Evolutionary conservation across 2,329 filamentous ascomycete species (phyloP), one percentile per base, ranked within the genome.

Genomic region (Xylaria digitata): DNA sequence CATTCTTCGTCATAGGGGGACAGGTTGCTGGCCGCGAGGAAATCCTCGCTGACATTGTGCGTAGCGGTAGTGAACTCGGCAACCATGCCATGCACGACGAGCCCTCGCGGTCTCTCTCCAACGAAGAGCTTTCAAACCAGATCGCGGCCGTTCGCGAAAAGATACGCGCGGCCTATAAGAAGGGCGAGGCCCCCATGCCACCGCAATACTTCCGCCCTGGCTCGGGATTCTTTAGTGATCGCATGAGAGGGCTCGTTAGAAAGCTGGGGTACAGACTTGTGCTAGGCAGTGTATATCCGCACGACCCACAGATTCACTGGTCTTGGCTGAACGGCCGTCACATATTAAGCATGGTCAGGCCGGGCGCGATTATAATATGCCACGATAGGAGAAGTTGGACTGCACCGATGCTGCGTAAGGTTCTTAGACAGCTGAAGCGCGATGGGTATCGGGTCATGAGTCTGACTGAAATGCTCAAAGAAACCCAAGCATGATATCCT

Each of bases 51-150:
- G 82, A 86, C 45, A 81, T 92, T 1, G 82, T 92, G n/a, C 80
- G 82, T 43, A 82, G 80, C 55, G 89, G 89, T 23, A 87, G 91
- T 77, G 91, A 94, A 81, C 82, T 97, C 3, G 94, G 87, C 26
- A 97, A 97, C 80, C 94, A 97, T 79, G 94, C 92, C 9, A 94
- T 96, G 92, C 87, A 89, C 77, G 94, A 97, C 79, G 92, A 96
- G 81, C 89, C 93, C 0, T 90, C 90, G 9, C 84, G 86, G 50
- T 82, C 82, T 0, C 82, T 97, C 30, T 79, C 83, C 46, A 84
- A 89, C 58, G 81, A 80, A 0, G 84, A 86, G 68, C 85, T 97
- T 1, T 80, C 83, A 42, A 75, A 77, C 0, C 88, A 97, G 81
- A 89, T 96, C 58, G 75, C 78, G 13, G 72, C 83, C 11, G 92